phyloP scores from a whole-genome alignment of 2,329 filamentous ascomycete species.

The Sporothrix inflata region DNA sequence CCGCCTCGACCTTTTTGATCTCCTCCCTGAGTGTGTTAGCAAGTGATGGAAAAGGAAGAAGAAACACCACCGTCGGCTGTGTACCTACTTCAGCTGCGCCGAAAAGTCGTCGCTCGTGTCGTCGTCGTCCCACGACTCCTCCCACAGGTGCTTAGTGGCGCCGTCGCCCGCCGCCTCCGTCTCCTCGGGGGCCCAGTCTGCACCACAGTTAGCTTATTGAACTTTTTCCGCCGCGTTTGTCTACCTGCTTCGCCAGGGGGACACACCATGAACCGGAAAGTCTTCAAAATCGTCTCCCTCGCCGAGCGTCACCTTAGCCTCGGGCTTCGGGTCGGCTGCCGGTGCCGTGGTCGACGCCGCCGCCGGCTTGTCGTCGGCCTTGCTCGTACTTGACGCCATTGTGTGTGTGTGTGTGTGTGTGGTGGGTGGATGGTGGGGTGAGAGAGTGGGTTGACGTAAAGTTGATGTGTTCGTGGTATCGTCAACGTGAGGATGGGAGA shows the following conservation, averaged over 20 bases:
- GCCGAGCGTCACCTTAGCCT: conserved; percentile 66
- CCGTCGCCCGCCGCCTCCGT: conserved; percentile 72
- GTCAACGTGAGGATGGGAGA: neutral
- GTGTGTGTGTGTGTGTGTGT: conserved; percentile 32
- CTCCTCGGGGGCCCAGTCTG: conserved; percentile 93
- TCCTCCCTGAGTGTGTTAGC: conserved; percentile 67
- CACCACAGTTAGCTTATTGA: too few species aligned
- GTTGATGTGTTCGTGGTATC: neutral
- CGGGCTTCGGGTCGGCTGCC: conserved; percentile 62
- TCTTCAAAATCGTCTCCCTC: conserved; percentile 99
- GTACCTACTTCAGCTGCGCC: conserved; percentile 81
- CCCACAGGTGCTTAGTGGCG: conserved; percentile 82
- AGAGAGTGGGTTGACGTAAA: neutral
- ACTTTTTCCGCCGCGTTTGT: too few species aligned
- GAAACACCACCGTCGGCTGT: neutral
- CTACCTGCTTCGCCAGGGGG: neutral
- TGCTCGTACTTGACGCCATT: conserved; percentile 42
- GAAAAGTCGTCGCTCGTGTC: conserved; percentile 97
- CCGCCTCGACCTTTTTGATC: conserved; percentile 86
- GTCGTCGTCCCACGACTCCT: conserved; percentile 99
- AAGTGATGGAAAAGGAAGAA: neutral
- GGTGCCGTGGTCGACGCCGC: conserved; percentile 47
- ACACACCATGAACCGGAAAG: conserved; percentile 89
- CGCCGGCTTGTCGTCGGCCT: conserved; percentile 43
- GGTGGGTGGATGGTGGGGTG: neutral